Evolutionary conservation across 2,329 filamentous ascomycete genomes (phyloP), one percentile per base, ranked within the genome.

Genomic region (Tolypocladium inflatum): DNA sequence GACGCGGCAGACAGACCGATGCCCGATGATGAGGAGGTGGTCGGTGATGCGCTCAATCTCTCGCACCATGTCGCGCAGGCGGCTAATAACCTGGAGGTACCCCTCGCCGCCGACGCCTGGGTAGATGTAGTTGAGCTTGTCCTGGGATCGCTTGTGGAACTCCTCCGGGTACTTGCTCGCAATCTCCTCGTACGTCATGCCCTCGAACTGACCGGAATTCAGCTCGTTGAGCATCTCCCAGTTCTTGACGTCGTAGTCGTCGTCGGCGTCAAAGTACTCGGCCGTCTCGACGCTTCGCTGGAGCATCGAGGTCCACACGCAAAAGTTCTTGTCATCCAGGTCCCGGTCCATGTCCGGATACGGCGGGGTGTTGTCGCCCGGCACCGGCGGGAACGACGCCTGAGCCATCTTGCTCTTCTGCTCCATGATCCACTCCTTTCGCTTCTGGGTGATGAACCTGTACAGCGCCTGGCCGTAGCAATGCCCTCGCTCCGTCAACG

Each of bases 181-280:
- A 65, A 99, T 97, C 65, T 96, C 90, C 2, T 89, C 83, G 71
- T 99, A 97, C 0, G 94, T 97, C 79, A 97, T 85, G 55, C 94
- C 93, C 69, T 99, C 94, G 76, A 97, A 96, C 55, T 85, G 82
- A 17, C 94, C 94, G 0, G 93, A 88, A 66, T 97, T 95, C 54
- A 99, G 84, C 74, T 99, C 94, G 68, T 99, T 96, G 55, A 99
- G 82, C 90, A 96, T 96, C 67, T 92, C 89, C 91, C 93, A 96
- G 65, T 96, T 90, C 77, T 99, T 99, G 65, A 95, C 87, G 64
- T 97, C 94, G 70, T 93, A 96, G 57, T 96, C 90, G 26, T 97
- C 93, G 63, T 97, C 94, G 0, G 78, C 80, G 64, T 96, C 89
- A 71, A 97, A 99, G 71, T 89, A 88, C 63, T 94, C 86, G 0